Percentiles rank a stretch among this genome's conserved stretches.
Conservation (phyloP, 2,329 filamentous ascomycete genomes). For the Atkinsonella hypoxylon region DNA sequence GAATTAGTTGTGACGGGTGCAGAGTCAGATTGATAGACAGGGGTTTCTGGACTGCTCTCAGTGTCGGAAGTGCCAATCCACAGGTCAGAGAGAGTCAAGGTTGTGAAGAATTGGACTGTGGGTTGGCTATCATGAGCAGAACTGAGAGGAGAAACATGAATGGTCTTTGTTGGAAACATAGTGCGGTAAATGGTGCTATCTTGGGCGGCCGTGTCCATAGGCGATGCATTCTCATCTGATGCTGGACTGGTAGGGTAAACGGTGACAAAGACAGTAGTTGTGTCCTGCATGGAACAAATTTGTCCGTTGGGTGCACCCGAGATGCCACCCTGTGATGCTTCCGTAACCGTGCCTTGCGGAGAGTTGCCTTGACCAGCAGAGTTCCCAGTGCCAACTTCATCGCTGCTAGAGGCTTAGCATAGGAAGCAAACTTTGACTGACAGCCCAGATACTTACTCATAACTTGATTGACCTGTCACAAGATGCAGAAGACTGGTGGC, state of each 20-base stretch:
- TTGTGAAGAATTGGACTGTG: constrained; percentile 20
- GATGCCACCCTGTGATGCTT: constrained; percentile 3
- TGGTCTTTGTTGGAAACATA: constrained; percentile 15
- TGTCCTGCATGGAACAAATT: constrained; percentile 28
- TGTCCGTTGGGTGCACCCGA: constrained; percentile 8
- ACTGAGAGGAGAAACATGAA: constrained; percentile 14
- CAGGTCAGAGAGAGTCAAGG: constrained; percentile 22
- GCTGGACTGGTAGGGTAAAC: constrained; percentile 23
- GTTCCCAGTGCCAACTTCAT: constrained; percentile 5
- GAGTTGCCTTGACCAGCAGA: constrained; percentile 6
- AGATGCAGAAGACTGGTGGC: constrained; percentile 22
- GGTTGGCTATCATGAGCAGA: constrained; percentile 9
- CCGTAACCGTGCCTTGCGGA: constrained; percentile 5
- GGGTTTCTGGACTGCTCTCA: constrained; percentile 2
- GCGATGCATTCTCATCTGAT: constrained; percentile 4
- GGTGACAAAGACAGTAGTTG: constrained; percentile 37
- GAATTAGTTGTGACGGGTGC: constrained; percentile 9
- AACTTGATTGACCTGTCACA: constrained; percentile 19
- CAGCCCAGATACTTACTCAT: constrained; percentile 18
- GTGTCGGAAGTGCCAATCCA: constrained; percentile 15
- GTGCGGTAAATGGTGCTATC: constrained; percentile 11
- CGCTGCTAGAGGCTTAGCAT: constrained; percentile 7
- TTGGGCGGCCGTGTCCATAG: constrained; percentile 8
- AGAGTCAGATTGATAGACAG: constrained; percentile 1
- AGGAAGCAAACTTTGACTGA: neutral